Evolutionary conservation across 345 rosid species (phyloP).

Genomic region (Eucalyptus cloeziana): DNA sequence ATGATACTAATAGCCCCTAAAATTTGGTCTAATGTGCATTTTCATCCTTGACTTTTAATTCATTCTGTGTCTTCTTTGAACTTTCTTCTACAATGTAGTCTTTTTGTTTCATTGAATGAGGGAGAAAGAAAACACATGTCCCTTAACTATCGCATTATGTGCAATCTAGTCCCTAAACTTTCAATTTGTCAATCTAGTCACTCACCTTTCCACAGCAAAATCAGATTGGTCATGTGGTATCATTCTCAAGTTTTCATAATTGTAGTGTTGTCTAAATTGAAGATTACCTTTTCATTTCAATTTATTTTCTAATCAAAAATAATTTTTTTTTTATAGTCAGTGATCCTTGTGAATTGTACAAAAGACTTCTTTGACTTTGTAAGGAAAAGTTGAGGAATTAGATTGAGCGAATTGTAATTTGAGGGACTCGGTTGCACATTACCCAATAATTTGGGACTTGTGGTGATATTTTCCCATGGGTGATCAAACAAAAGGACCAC

Average conservation of each 20-base stretch:
- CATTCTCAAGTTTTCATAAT: background rate
- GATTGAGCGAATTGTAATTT: background rate
- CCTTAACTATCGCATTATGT: background rate
- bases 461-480: background rate
- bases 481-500: background rate
- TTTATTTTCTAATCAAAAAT: no score
- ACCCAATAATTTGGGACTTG: background rate
- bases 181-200: background rate
- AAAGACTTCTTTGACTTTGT: background rate
- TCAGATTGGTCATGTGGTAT: background rate
- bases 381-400: background rate
- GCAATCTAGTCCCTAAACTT: background rate
- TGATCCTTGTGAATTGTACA: background rate
- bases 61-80: background rate
- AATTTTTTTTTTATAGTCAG: no score
- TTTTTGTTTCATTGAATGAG: background rate
- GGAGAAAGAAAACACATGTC: background rate
- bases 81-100: background rate
- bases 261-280: no score
- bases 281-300: no score
- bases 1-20: background rate
- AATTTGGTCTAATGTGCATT: no score
- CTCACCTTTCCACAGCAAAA: background rate
- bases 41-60: background rate
- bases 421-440: background rate